Evolutionary conservation across 306 rosid genomes (phyloP), one percentile per base, ranked within the genome.

Genomic region (Rosa chinensis): DNA sequence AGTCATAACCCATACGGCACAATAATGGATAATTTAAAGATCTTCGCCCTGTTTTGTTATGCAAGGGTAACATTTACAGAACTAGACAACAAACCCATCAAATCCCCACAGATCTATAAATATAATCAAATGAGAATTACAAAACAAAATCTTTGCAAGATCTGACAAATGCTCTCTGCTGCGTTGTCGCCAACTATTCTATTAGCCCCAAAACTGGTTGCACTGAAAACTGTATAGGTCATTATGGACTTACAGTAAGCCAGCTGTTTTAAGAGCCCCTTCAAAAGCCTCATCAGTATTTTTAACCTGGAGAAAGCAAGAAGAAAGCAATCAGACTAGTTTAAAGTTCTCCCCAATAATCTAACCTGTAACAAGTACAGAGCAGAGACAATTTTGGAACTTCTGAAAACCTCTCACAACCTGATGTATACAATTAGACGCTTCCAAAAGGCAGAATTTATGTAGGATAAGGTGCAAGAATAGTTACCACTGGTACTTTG

Each of bases 241-340:
- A 25, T 61, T 18, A 44, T 28, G 13, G 21, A 17, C 9, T 32
- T 78, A 78, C 71, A 90, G 50, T 58, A 90, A 84, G 68, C 97
- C 97, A 25, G 93, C 92, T 20, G 80, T 82, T 78, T 82, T 87
- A 32, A 92, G 88, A 77, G 93, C 97, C 10, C 47, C 84, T 82
- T 89, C 80, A 62, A 81, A 89, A 16, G 85, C 89, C 56, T 90
- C 92, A 20, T 81, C 79, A 20, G 78, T 84, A 45, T 86, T 77
- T 44, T 76, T 20, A 44, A 86, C 73, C 89, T 86, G 82, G 42
- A 70, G 18, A 9, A 35, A 23, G 40, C 25, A 39, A 66, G 61
- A 12, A 35, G 13, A 11, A 39, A 8, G 50, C 59, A 32, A 76
- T 47, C 12, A 76, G 58, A 44, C 1, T 53, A 73, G 49, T 53